Percentiles rank a stretch among this genome's conserved stretches.
phyloP scores from a whole-genome alignment of 148 eudicot genomes.

The Vaccinium corymbosum region DNA sequence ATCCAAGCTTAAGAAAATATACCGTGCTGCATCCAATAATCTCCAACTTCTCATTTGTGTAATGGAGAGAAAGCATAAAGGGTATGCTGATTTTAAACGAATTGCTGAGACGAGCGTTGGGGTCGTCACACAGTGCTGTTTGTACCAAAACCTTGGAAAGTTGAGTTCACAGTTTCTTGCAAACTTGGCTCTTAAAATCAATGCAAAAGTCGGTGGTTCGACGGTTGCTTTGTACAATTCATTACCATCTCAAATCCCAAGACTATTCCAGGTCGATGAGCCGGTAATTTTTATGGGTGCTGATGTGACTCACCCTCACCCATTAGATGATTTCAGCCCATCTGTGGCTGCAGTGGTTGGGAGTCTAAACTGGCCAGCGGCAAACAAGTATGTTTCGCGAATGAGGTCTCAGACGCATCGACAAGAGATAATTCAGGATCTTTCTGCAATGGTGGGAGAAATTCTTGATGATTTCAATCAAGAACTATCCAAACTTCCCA shows the following conservation, averaged over 20 bases:
- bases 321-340: slow-evolving; percentile 80
- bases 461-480: slow-evolving; percentile 55
- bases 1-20: slow-evolving; percentile 58
- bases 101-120: slow-evolving; percentile 86
- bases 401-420: slow-evolving; percentile 91
- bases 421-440: slow-evolving; percentile 90
- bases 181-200: slow-evolving; percentile 87
- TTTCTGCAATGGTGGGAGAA: slow-evolving; percentile 66
- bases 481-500: slow-evolving; percentile 55
- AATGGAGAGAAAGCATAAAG: slow-evolving; percentile 95
- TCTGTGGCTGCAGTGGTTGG: slow-evolving; percentile 97
- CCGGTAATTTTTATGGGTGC: slow-evolving; percentile 93
- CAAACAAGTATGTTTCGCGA: slow-evolving; percentile 78
- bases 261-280: slow-evolving; percentile 49
- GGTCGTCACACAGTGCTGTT: slow-evolving; percentile 80
- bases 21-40: slow-evolving; percentile 46
- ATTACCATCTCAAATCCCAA: slow-evolving; percentile 69
- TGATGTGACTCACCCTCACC: slow-evolving; percentile 95
- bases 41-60: slow-evolving; percentile 75
- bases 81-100: slow-evolving; percentile 86
- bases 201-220: slow-evolving; percentile 91
- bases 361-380: slow-evolving; percentile 82
- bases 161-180: slow-evolving; percentile 68
- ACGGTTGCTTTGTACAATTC: slow-evolving; percentile 78
- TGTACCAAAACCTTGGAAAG: slow-evolving; percentile 67